Evolutionary conservation across 164 flowering plant genomes (phyloP), one percentile per base, ranked within the genome.

Genomic region (Piper betle): DNA sequence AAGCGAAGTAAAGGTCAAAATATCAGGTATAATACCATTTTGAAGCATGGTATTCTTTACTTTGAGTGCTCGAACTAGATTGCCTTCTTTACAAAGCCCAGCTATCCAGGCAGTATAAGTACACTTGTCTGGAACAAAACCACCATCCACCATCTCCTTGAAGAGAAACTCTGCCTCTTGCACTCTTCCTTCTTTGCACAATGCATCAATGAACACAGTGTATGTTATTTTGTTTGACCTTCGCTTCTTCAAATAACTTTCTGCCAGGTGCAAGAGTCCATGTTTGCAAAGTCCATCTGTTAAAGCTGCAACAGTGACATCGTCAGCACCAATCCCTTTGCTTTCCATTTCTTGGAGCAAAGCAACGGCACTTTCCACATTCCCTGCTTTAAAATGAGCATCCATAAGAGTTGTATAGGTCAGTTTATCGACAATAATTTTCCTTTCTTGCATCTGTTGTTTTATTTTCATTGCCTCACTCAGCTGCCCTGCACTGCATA

Each of bases 261-360:
- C 70, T 19, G 80, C 78, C 67, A 69, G 75, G 33, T 65, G 13
- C 4, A 74, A 18, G 37, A 17, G 60, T 33, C 80, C 76, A 58
- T 77, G 72, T 68, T 74, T 77, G 59, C 60, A 65, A 39, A 77
- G 75, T 41, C 80, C 78, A 63, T 77, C 76, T 55, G 74, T 72
- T 58, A 74, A 58, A 48, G 70, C 42, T 9, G 76, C 69, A 58
- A 67, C 60, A 40, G 71, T 72, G 4, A 72, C 78, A 53, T 61
- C 72, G 61, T 79, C 79, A 43, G 67, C 66, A 39, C 76, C 78
- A 57, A 76, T 65, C 57, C 79, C 79, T 55, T 50, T 56, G 2
- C 39, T 64, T 64, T 69, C 33, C 52, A 72, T 59, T 54, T 72
- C 71, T 43, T 53, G 55, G 40, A 65, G 74, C 39, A 69, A 39